Evolutionary conservation across 2,329 filamentous ascomycete species (phyloP).

Genomic region (Stagonosporopsis tanaceti): DNA sequence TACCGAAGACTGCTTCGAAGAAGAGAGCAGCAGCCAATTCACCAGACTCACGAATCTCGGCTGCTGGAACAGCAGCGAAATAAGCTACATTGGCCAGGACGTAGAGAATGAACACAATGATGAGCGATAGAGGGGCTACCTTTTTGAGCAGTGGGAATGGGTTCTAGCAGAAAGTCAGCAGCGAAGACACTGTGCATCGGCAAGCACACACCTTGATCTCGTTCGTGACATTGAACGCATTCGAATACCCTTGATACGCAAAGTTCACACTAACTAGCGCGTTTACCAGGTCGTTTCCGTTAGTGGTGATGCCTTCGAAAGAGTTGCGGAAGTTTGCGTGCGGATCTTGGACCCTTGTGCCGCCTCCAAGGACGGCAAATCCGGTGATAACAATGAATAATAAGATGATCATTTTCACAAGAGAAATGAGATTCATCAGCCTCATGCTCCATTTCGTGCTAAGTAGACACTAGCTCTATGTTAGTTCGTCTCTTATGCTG

Average conservation of each 20-base stretch:
- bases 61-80: constrained; percentile 46
- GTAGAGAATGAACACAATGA: constrained; percentile 56
- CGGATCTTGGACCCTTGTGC: constrained; percentile 37
- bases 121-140: constrained; percentile 58
- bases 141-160: constrained; percentile 64
- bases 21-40: constrained; percentile 66
- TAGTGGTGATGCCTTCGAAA: constrained; percentile 37
- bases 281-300: constrained; percentile 41
- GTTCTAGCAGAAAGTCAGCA: constrained; percentile 51
- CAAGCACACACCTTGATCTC: constrained; percentile 38
- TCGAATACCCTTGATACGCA: constrained; percentile 41
- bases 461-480: constrained; percentile 24
- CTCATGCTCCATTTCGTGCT: constrained; percentile 40
- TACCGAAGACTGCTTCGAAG: constrained; percentile 67
- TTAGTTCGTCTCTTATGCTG: not conserved
- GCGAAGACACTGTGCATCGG: too few relatives aligned
- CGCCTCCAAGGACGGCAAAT: constrained; percentile 41
- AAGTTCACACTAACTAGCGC: constrained; percentile 45
- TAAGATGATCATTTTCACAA: constrained; percentile 67
- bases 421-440: constrained; percentile 41
- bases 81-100: constrained; percentile 38
- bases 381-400: constrained; percentile 58
- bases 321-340: constrained; percentile 37
- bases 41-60: constrained; percentile 61
- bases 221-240: constrained; percentile 46